Conservation (phyloP, 2,329 filamentous ascomycete genomes). For the Talaromyces rugulosus region DNA sequence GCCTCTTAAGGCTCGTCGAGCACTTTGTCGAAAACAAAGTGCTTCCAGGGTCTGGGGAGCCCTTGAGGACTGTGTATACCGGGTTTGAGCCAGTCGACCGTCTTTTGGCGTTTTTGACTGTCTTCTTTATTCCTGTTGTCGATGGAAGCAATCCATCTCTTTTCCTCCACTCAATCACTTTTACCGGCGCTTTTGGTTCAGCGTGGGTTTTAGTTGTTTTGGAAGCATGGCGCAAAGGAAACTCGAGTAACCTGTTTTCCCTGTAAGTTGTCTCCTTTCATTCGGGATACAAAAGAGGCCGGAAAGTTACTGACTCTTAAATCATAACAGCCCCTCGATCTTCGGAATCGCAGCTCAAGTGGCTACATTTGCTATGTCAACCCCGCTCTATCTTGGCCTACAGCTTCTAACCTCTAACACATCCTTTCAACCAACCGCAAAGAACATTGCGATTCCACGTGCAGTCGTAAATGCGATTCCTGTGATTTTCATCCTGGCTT, state of each 20-base stretch:
- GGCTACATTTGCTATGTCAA: slow-evolving; percentile 41
- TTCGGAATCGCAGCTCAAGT: slow-evolving; percentile 42
- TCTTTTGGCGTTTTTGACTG: slow-evolving; percentile 27
- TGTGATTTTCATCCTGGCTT: slow-evolving; percentile 39
- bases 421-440: slow-evolving; percentile 28
- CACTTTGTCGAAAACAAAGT: slow-evolving; percentile 22
- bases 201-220: slow-evolving; percentile 42
- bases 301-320: slow-evolving; percentile 10
- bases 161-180: slow-evolving; percentile 33
- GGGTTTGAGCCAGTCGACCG: slow-evolving; percentile 30
- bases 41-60: slow-evolving; percentile 9
- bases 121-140: slow-evolving; percentile 39
- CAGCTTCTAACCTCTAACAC: slow-evolving; percentile 43
- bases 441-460: slow-evolving; percentile 30
- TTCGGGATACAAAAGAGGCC: slow-evolving; percentile 4
- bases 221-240: slow-evolving; percentile 44
- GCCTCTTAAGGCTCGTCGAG: slow-evolving; percentile 22
- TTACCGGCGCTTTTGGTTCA: slow-evolving; percentile 39
- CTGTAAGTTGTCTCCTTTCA: slow-evolving; percentile 32
- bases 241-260: slow-evolving; percentile 36
- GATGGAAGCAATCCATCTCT: slow-evolving; percentile 35
- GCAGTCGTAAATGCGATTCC: slow-evolving; percentile 35
- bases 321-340: slow-evolving; percentile 25
- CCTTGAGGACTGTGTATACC: slow-evolving; percentile 29
- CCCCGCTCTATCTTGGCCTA: slow-evolving; percentile 40